Evolutionary conservation across 148 eudicot genomes (phyloP), one percentile per base, ranked within the genome.

Genomic region (Camellia granthamiana): DNA sequence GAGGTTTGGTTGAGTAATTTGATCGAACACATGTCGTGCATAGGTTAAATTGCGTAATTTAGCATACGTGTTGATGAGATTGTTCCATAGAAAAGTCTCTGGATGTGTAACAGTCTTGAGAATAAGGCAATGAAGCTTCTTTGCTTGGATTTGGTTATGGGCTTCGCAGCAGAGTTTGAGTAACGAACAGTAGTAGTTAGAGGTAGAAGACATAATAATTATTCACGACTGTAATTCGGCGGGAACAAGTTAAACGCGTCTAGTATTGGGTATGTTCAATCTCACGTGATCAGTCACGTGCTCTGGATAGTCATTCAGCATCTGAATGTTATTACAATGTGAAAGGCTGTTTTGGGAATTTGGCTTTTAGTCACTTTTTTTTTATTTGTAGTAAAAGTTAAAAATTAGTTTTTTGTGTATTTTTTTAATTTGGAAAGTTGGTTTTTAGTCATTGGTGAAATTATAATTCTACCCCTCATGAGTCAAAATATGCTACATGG

Each of bases 21-120:
- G 61, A 77, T 92, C 97, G 74, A 94, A 92, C 95, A 94, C 93
- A 3, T 87, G 84, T 74, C 98, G 97, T 30, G 97, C 98, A 84
- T 90, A 92, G 0, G 13, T 23, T 23, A 87, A 51, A 14, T 84
- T 82, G 42, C 83, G 79, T 8, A 90, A 73, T 18, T 85, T 83
- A 6, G 41, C 6, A 59, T 93, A 94, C 0, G 87, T 19, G 21
- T 43, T 88, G 5, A 90, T 76, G 77, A 91, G 86, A 69, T 84
- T 84, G 85, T 95, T 93, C 23, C 88, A 88, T 64, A 95, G 73
- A 74, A 91, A 88, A 5, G 90, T 85, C 54, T 90, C 89, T 76
- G 88, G 88, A 78, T 85, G 42, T 46, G 74, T 21, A 46, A 87
- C 83, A 83, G 90, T 88, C 79, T 83, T 91, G 84, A 90, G 78